Evolutionary conservation across 1,284 basidiomycete species (phyloP), one percentile per base, ranked within the genome.

Genomic region (Erythrobasidium hasegawianum): DNA sequence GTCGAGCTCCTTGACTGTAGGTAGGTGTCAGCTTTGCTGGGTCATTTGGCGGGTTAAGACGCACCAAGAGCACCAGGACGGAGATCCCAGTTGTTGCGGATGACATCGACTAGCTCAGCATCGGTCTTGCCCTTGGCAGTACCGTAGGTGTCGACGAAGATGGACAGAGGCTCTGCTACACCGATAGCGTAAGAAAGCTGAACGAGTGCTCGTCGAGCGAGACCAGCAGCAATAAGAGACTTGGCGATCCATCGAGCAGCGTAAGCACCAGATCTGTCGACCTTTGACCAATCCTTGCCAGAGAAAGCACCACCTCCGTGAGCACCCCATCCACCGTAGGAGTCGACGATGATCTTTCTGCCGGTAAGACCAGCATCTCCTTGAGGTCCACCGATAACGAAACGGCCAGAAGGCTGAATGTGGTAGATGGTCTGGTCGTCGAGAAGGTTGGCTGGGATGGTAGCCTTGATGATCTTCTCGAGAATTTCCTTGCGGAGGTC

Each of bases 281-380:
- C 96, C 85, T 98, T 97, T 77, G 91, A 71, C 71, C 71, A 72
- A 70, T 76, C 68, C 56, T 69, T 69, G 13, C 68, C 68, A 64
- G 95, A 97, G 87, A 98, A 99, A 71, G 96, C 96, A 80, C 96
- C 96, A 85, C 96, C 96, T 83, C 96, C 96, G 82, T 99, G 95
- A 57, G 95, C 96, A 80, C 96, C 95, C 95, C 95, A 98, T 57
- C 95, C 95, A 78, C 95, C 96, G 80, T 98, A 80, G 69, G 93
- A 94, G 81, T 96, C 92, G 76, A 96, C 96, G 72, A 99, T 98
- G 82, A 99, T 98, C 84, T 99, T 98, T 76, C 95, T 90, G 71
- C 96, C 96, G 76, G 96, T 98, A 75, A 98, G 81, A 83, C 96
- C 95, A 76, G 95, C 95, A 81, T 99, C 94, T 82, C 96, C 96